Conservation (phyloP, 2,329 filamentous ascomycete species). For the Helotiales sp. region DNA sequence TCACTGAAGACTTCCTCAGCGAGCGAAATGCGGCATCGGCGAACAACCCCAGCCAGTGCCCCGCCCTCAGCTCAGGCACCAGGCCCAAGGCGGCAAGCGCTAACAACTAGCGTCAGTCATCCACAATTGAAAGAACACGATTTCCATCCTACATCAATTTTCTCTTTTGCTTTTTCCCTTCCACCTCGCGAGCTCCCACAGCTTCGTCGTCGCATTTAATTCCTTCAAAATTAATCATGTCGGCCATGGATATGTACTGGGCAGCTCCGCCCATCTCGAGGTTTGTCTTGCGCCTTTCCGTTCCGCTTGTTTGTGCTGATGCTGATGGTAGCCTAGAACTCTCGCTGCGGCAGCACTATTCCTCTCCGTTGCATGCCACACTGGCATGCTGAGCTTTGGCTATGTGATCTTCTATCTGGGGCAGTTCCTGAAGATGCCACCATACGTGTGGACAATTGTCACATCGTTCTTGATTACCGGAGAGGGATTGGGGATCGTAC, state of each 20-base stretch:
- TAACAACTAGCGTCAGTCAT: too few species aligned
- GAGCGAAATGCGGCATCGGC: conserved; percentile 25
- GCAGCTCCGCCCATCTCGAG: conserved; percentile 68
- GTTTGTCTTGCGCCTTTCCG: conserved; percentile 49
- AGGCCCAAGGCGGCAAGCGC: background rate
- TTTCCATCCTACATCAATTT: conserved; percentile 11
- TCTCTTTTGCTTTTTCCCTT: conserved; percentile 15
- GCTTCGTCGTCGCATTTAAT: conserved; percentile 25
- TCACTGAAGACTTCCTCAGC: conserved; percentile 32
- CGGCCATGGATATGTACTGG: conserved; percentile 66
- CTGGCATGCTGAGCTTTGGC: conserved; percentile 54
- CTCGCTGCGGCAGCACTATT: conserved; percentile 64
- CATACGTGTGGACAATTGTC: conserved; percentile 46
- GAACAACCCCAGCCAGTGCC: too few species aligned
- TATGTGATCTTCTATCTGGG: conserved; percentile 57
- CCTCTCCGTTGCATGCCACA: conserved; percentile 63
- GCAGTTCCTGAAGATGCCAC: conserved; percentile 55
- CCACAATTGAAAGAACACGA: conserved; percentile 32
- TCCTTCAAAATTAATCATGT: conserved; percentile 35
- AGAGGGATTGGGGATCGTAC: conserved; percentile 53
- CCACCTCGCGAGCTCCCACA: conserved; percentile 24
- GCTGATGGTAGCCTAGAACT: conserved; percentile 59
- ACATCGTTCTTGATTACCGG: conserved; percentile 46
- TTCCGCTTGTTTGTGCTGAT: conserved; percentile 47
- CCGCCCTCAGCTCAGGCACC: background rate